Evolutionary conservation across 2,329 filamentous ascomycete species (phyloP).

Genomic region (Fusarium sp.): DNA sequence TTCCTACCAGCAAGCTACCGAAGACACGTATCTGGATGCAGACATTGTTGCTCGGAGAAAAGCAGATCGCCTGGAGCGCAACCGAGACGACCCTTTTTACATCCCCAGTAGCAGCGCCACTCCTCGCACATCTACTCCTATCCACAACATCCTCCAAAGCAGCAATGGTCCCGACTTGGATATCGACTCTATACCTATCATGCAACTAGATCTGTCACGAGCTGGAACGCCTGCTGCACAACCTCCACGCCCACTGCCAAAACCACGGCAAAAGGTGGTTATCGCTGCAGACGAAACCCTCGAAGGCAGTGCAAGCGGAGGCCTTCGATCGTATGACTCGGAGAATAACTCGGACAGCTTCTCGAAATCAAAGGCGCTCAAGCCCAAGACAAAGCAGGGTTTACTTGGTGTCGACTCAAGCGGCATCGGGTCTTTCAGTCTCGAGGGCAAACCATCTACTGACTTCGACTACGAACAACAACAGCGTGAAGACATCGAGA

Average conservation of each 20-base stretch:
- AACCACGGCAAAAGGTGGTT: slow-evolving; percentile 71
- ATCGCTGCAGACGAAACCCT: slow-evolving; percentile 82
- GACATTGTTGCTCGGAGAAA: slow-evolving; percentile 80
- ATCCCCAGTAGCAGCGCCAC: slow-evolving; percentile 71
- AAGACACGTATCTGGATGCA: slow-evolving; percentile 77
- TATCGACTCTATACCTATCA: slow-evolving; percentile 94
- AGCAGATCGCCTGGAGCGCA: slow-evolving; percentile 82
- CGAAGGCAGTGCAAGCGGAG: slow-evolving; percentile 63
- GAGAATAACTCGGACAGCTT: slow-evolving; percentile 64
- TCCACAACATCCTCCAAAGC: slow-evolving; percentile 79
- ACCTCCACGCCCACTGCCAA: slow-evolving; percentile 54
- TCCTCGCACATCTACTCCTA: slow-evolving; percentile 77
- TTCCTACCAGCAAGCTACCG: slow-evolving; percentile 71
- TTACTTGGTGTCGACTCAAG: slow-evolving; percentile 90
- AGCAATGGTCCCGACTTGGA: slow-evolving; percentile 85
- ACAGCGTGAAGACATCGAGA: slow-evolving; percentile 85
- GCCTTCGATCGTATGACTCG: slow-evolving; percentile 63
- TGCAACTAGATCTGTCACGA: slow-evolving; percentile 84
- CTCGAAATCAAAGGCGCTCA: slow-evolving; percentile 63
- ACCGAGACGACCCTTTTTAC: slow-evolving; percentile 96
- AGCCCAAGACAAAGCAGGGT: slow-evolving; percentile 70
- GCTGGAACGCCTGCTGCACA: slow-evolving; percentile 51
- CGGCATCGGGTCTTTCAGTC: slow-evolving; percentile 77
- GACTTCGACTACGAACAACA: slow-evolving; percentile 73
- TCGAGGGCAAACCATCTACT: slow-evolving; percentile 63